Evolutionary conservation across 2,329 filamentous ascomycete species (phyloP).

Genomic region (Venturia pyrina): DNA sequence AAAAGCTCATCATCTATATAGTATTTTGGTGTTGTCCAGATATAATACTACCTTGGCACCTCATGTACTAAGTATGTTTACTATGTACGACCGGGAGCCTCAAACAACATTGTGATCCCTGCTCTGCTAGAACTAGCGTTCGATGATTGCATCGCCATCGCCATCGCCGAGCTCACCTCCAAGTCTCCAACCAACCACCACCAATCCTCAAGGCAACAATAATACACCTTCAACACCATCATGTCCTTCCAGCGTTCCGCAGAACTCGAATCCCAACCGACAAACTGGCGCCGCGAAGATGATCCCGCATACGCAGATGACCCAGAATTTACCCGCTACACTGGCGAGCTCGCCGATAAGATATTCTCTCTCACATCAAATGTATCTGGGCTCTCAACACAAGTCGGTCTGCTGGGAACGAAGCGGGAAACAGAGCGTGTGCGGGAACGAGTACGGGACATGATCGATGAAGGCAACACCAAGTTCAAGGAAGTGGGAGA

Average conservation of each 20-base stretch:
- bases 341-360: conserved; percentile 74
- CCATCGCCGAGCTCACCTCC: not conserved
- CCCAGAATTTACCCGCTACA: conserved; percentile 78
- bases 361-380: conserved; percentile 83
- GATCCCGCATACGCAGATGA: conserved; percentile 78
- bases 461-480: conserved; percentile 75
- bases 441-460: conserved; percentile 78
- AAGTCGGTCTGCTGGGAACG: conserved; percentile 78
- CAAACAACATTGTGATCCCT: not conserved
- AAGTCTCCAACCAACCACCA: not conserved
- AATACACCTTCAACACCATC: not conserved
- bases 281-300: conserved; percentile 55
- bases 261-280: conserved; percentile 70
- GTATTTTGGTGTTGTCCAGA: not conserved
- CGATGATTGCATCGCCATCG: not conserved
- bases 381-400: conserved; percentile 72
- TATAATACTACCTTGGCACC: too few relatives aligned
- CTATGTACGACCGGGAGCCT: not conserved
- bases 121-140: not conserved
- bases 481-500: conserved; percentile 89
- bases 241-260: conserved; percentile 93
- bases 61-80: too few relatives aligned
- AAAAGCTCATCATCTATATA: not conserved
- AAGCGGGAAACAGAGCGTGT: conserved; percentile 85
- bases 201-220: conserved; percentile 1